Conservation (phyloP, 2,329 filamentous ascomycete genomes). For the Monosporascus sp. region DNA sequence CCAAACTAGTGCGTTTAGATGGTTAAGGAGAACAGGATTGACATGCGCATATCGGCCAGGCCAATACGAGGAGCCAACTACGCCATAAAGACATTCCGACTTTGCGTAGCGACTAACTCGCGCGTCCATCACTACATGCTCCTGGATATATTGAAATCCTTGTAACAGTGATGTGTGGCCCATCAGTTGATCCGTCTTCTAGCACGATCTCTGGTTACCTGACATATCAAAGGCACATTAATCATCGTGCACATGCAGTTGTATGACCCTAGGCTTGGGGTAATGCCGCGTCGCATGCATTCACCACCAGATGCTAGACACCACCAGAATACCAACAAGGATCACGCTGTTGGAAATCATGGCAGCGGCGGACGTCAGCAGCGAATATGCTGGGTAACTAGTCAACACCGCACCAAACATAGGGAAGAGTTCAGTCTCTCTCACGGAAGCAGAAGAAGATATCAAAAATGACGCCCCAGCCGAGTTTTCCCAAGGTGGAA, state of each 20-base stretch:
- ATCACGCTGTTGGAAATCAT: conserved; percentile 54
- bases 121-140: too few species aligned
- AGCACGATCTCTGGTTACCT: neutral
- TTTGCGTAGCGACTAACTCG: too few species aligned
- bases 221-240: neutral
- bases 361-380: conserved; percentile 34
- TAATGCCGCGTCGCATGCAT: conserved; percentile 42
- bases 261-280: conserved; percentile 44
- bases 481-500: conserved; percentile 49
- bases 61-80: too few species aligned
- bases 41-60: too few species aligned
- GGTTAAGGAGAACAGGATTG: too few species aligned
- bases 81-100: too few species aligned
- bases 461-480: conserved; percentile 46
- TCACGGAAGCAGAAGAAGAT: conserved; percentile 57
- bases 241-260: conserved; percentile 36
- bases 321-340: conserved; percentile 39
- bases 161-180: neutral
- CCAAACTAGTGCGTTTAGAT: too few species aligned
- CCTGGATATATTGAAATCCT: too few species aligned
- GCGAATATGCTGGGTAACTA: conserved; percentile 28
- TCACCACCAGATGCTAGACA: conserved; percentile 47
- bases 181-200: neutral
- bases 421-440: conserved; percentile 12
- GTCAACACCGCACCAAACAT: conserved; percentile 2